Base-by-base conservation (phyloP, 225 moss, liverwort and hornwort species). In the Polytrichum formosum region DNA sequence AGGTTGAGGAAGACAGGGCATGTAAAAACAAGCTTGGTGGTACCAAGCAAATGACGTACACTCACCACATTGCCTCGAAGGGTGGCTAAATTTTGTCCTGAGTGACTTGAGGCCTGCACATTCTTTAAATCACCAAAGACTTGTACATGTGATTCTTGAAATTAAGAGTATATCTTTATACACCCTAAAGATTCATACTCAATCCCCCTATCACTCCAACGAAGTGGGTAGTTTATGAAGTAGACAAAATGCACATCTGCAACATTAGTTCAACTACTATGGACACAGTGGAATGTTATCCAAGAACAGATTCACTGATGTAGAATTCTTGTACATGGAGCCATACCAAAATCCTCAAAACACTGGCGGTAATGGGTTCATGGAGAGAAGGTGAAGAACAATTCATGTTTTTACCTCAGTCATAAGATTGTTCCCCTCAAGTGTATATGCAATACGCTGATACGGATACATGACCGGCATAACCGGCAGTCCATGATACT, bases 1-100 rank as follows among this genome's bases (percentile, higher is more conserved):
- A 80, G 65, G 4, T 76, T 80, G 55, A 80, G 75, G 30, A 72
- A 75, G 46, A 75, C 70, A 19, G 76, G 80, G 55, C 75, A 80
- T 26, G 71, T 80, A 61, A 80, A 80, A 3, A 61, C 55, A 58
- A 76, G 20, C 60, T 75, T 71, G 1, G 72, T 66, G 19, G 66
- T 28, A n/a, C 72, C 66, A 26, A 65, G 62, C 6, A 75, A 71
- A 67, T 80, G 80, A 22, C 63, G 71, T 4, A 76, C 18, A 53
- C 70, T 71, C 19, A 71, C 67, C 2, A 76, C 53, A 55, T 76
- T 80, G n/a, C 75, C 80, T 59, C 70, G 69, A 56, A 80, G 27
- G 26, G 61, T 55, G 29, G 66, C 54, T 30, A 67, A 35, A 58
- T 71, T 70, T 56, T 69, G 54, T 28, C 63, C 80, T 56, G 71